phyloP scores from a whole-genome alignment of 1,284 basidiomycete species.

The Rhodotorula sp. region DNA sequence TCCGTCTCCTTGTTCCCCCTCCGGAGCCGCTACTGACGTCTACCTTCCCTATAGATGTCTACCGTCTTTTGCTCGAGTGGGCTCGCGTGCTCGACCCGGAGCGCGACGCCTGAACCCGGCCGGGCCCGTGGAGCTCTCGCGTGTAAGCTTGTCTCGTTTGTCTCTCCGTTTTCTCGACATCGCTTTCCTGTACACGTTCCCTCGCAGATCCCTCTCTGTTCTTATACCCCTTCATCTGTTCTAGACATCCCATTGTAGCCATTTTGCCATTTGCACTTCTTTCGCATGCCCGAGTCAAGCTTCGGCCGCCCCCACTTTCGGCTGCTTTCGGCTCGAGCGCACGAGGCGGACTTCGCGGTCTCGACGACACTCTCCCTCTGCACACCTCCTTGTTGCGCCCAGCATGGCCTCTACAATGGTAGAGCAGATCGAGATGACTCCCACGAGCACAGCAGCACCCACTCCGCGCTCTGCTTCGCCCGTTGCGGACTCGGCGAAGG shows the following conservation, averaged over 20 bases:
- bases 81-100: slow-evolving; percentile 41
- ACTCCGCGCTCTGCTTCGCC: background rate
- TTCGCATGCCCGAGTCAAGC: too few relatives aligned
- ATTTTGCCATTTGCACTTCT: too few relatives aligned
- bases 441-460: background rate
- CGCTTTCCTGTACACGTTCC: too few relatives aligned
- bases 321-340: too few relatives aligned
- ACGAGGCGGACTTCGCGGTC: background rate
- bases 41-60: background rate
- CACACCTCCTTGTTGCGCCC: background rate
- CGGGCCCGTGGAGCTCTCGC: background rate
- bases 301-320: too few relatives aligned
- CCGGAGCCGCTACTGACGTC: background rate
- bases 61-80: slow-evolving; percentile 31
- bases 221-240: too few relatives aligned
- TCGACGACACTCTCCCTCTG: background rate
- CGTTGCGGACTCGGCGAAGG: background rate
- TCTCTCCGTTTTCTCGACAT: too few relatives aligned
- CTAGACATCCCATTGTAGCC: too few relatives aligned
- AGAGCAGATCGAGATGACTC: background rate
- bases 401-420: background rate
- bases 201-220: too few relatives aligned
- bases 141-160: background rate
- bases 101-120: slow-evolving; percentile 5
- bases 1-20: too few relatives aligned